phyloP scores from a whole-genome alignment of 768 basidiomycete species.

The Russula compacta region DNA sequence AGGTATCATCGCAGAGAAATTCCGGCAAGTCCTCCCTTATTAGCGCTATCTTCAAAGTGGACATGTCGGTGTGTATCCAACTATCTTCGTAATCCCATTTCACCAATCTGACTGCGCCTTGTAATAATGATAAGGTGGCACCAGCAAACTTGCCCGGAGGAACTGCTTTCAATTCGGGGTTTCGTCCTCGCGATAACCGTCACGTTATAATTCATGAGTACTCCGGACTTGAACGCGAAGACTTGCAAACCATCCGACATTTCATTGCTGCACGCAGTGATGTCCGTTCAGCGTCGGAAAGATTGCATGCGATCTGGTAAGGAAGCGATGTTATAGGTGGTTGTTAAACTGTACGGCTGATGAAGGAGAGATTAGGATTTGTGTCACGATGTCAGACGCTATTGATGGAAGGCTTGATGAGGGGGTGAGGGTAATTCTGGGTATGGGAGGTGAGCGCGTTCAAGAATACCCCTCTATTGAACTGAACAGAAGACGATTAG shows the following conservation, averaged over 20 bases:
- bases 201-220: background rate
- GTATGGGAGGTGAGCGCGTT: background rate
- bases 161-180: background rate
- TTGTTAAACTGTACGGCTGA: background rate
- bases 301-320: conserved; percentile 10
- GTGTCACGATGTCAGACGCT: background rate
- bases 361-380: background rate
- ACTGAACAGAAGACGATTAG: background rate
- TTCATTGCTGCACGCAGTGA: background rate
- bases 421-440: background rate
- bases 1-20: background rate
- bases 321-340: background rate
- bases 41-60: background rate
- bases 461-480: too few species aligned
- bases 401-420: background rate
- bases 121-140: background rate
- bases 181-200: background rate
- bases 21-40: conserved; percentile 13
- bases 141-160: background rate
- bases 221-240: background rate
- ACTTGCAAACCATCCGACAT: background rate
- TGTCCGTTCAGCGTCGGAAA: background rate
- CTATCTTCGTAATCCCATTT: background rate
- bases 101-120: background rate
- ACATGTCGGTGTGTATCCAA: background rate